Conservation (phyloP, 768 basidiomycete genomes). For the Amanita exitialis region DNA sequence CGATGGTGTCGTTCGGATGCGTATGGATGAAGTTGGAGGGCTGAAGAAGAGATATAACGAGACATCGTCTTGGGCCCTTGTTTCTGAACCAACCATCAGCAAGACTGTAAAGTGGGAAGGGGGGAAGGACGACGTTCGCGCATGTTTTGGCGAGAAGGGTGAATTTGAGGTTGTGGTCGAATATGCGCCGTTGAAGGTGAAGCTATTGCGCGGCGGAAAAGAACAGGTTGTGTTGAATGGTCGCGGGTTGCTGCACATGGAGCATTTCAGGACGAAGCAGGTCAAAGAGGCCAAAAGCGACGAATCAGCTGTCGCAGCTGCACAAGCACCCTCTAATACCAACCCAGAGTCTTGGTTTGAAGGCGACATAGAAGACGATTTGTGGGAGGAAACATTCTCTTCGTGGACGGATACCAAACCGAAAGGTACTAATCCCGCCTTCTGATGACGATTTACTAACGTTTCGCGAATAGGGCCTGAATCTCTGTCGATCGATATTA, state of each 20-base stretch:
- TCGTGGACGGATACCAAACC: conserved; percentile 92
- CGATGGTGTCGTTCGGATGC: conserved; percentile 80
- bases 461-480: conserved; percentile 66
- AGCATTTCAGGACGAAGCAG: conserved; percentile 78
- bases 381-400: conserved; percentile 84
- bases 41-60: conserved; percentile 85
- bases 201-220: conserved; percentile 61
- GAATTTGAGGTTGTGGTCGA: conserved; percentile 58
- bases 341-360: conserved; percentile 34
- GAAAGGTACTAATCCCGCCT: conserved; percentile 51
- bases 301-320: conserved; percentile 16
- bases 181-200: conserved; percentile 69
- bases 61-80: conserved; percentile 81
- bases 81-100: conserved; percentile 60
- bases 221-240: conserved; percentile 88
- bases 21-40: conserved; percentile 81
- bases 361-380: conserved; percentile 72
- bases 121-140: conserved; percentile 54
- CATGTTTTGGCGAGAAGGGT: conserved; percentile 53
- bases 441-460: not conserved
- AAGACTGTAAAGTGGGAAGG: conserved; percentile 51
- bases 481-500: conserved; percentile 84
- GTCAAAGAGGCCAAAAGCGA: conserved; percentile 27
- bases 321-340: not conserved
- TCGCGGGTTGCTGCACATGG: conserved; percentile 89